Evolutionary conservation across 371 early-diverging fungal genomes (phyloP), one percentile per base, ranked within the genome.

Genomic region (Mucor piriformis): DNA sequence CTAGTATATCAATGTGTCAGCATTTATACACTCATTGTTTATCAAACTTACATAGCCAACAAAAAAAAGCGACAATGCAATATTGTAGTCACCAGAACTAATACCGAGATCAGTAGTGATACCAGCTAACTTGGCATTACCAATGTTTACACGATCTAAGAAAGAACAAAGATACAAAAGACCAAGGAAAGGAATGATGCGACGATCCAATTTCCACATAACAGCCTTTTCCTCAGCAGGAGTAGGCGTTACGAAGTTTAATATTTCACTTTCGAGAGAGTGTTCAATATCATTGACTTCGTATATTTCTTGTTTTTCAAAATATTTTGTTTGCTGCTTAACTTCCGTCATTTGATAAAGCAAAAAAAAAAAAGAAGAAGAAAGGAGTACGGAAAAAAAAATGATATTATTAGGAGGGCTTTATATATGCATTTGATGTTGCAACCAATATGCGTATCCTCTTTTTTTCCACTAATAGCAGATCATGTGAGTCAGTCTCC

Each of bases 51-150:
- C 79, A 64, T 86, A 87, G 50, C 88, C 87, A 44, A 85, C 64
- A 59, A 83, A 86, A 49, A 86, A 86, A 48, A 88, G 79, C 29
- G 86, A 86, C 20, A 86, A 52, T 13, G 86, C 76, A 72, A 79
- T 63, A 49, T 83, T 82, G 57, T 84, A 87, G 20, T 83, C 76
- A 20, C 46, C 62, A 20, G 72, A 24, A 29, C 71, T 76, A 12
- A 86, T 70, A 46, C 62, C 44, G 16, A 86, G 59, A 50, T 83
- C 81, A 0, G 23, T 40, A 15, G 59, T 61, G 3, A 86, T 52
- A 18, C 83, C 82, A 16, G 84, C 84, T 3, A 86, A 65, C 70
- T 84, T 83, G 13, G 86, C 86, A 58, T 86, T 86, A 18, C 83
- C 82, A 35, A 83, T 79, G 44, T 83, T 83, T 15, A 74, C 73